Base-by-base conservation (phyloP, 2,329 filamentous ascomycete species). In the Daldinia sp. region DNA sequence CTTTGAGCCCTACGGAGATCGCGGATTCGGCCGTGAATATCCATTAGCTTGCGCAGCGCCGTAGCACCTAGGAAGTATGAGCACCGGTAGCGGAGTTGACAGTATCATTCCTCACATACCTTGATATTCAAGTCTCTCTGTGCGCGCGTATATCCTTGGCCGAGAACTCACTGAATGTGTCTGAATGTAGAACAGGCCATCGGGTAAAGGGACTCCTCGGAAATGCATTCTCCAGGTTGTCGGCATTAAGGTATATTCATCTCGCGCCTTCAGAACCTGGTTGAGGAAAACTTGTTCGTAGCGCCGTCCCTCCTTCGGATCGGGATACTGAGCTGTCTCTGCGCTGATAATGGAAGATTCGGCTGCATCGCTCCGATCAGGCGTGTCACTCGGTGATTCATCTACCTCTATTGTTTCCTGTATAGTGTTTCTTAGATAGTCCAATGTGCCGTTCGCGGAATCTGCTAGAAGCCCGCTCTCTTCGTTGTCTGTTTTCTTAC, bases 191-290 rank as follows among this genome's bases (percentile, higher is more conserved):
- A 73, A 76, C 19, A 76, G 63, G 15, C 67, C 67, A 23, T 74
- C 68, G 4, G 74, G 72, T 17, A 75, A 58, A 37, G 73, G 73
- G 34, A 73, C 69, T 15, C 74, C 73, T 41, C 67, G 68, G 51
- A 76, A 72, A 59, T 73, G 69, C 67, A 74, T 70, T 62, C 56
- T 67, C 74, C 74, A 76, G 32, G 70, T 72, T 5, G 71, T 69
- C 15, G 73, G 73, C 68, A 75, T 71, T n/a, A 75, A 62, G 2
- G 72, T 69, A 30, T 70, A 74, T 58, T 73, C 63, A 34, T 73
- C 67, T 37, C 72, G 71, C 13, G 66, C 70, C 21, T 71, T 74
- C 9, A 76, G 45, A 29, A 75, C 67, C 17, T 67, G 59, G 57
- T 75, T 72, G 37, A 76, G 67, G 23, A 63, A 69, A 41, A 72